phyloP scores from a whole-genome alignment of 768 basidiomycete genomes.

The Tubosaeta sp. region DNA sequence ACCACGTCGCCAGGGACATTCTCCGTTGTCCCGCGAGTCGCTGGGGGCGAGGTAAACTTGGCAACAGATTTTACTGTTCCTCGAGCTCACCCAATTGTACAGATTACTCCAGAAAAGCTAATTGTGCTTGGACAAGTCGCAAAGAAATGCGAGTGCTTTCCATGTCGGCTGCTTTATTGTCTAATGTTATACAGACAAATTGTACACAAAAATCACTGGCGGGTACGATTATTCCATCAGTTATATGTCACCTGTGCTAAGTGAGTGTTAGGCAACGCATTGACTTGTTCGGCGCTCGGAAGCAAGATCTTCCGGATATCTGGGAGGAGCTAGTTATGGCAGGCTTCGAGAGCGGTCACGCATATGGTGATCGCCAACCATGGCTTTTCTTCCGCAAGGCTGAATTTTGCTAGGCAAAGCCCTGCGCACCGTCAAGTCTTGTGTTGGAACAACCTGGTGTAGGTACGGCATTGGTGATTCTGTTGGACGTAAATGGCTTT shows the following conservation, averaged over 20 bases:
- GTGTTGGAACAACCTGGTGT: conserved; percentile 71
- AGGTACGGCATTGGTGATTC: conserved; percentile 72
- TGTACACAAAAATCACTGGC: conserved; percentile 63
- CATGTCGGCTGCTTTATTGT: background rate
- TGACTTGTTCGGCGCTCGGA: conserved; percentile 67
- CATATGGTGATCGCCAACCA: conserved; percentile 48
- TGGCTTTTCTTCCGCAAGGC: background rate
- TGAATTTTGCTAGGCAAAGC: conserved; percentile 32
- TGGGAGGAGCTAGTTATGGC: conserved; percentile 60
- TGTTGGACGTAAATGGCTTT: conserved; percentile 42
- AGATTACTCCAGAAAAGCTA: conserved; percentile 60
- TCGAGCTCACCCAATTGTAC: background rate
- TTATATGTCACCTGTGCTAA: background rate
- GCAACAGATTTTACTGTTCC: background rate
- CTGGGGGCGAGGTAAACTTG: conserved; percentile 56
- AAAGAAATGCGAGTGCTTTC: conserved; percentile 46
- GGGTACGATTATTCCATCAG: conserved; percentile 18
- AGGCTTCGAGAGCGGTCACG: conserved; percentile 75
- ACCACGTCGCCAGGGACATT: conserved; percentile 44
- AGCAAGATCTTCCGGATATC: conserved; percentile 64
- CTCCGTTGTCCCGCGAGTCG: conserved; percentile 66
- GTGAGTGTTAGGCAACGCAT: conserved; percentile 46
- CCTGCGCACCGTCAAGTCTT: conserved; percentile 71
- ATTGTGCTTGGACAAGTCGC: conserved; percentile 62
- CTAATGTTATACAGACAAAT: conserved; percentile 29